Conservation (phyloP, 371 early-diverging fungal genomes). For the Mortierella sp. region DNA sequence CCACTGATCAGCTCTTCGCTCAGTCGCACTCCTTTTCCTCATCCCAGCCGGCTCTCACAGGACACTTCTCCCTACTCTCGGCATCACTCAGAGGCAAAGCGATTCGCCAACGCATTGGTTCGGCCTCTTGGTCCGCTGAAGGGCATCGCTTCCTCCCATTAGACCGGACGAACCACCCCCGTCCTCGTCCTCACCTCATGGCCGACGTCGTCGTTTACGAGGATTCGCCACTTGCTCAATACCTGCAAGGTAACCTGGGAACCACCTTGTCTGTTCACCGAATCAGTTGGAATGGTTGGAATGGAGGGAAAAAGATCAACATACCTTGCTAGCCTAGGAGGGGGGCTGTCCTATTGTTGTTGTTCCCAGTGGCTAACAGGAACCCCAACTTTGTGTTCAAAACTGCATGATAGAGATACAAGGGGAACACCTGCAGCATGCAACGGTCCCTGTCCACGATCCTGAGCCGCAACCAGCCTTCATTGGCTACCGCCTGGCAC, state of each 20-base stretch:
- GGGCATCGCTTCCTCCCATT: slow-evolving; percentile 4
- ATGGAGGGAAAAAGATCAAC: too few relatives aligned
- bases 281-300: too few relatives aligned
- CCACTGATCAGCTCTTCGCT: too few relatives aligned
- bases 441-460: slow-evolving; percentile 40
- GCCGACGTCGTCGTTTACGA: slow-evolving; percentile 76
- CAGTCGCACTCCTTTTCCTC: too few relatives aligned
- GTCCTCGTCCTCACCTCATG: slow-evolving; percentile 49
- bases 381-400: not conserved
- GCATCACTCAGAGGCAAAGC: too few relatives aligned
- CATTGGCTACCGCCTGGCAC: slow-evolving; percentile 25
- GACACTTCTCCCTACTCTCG: too few relatives aligned
- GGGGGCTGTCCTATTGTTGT: too few relatives aligned
- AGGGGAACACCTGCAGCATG: slow-evolving; percentile 47
- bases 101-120: too few relatives aligned
- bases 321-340: too few relatives aligned
- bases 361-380: too few relatives aligned
- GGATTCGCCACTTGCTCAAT: slow-evolving; percentile 78
- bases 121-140: not conserved
- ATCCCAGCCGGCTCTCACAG: too few relatives aligned
- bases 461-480: slow-evolving; percentile 34
- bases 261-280: too few relatives aligned
- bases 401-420: slow-evolving; percentile 31
- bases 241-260: slow-evolving; percentile 68
- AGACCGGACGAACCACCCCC: slow-evolving; percentile 6